phyloP scores from a whole-genome alignment of 495 filamentous ascomycete genomes.

The Cercophora sp. region DNA sequence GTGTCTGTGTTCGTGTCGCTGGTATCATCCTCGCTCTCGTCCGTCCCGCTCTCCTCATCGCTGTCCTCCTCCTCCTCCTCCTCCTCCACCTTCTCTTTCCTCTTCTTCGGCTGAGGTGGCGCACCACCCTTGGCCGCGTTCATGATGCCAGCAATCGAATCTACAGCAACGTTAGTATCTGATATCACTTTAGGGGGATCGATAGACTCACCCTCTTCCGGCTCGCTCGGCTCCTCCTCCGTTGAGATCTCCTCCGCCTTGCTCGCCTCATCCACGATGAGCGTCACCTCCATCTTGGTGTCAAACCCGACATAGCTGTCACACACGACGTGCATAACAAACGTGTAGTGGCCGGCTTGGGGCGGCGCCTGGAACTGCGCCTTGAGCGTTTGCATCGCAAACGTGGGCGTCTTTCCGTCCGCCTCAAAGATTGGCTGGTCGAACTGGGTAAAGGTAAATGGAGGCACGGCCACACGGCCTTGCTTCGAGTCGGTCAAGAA shows the following conservation, averaged over 20 bases:
- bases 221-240: conserved; percentile 94
- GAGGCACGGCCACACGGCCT: conserved; percentile 91
- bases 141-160: conserved; percentile 95
- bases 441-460: conserved; percentile 84
- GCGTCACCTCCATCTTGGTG: conserved; percentile 77
- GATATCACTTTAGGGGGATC: conserved; percentile 7
- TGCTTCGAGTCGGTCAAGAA: conserved; percentile 92
- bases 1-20: conserved; percentile 81
- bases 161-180: conserved; percentile 42
- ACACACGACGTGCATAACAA: conserved; percentile 85
- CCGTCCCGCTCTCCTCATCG: conserved; percentile 83
- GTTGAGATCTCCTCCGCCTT: conserved; percentile 76
- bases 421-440: conserved; percentile 77
- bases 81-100: conserved; percentile 37
- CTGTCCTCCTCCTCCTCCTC: conserved; percentile 60
- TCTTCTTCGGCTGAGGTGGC: conserved; percentile 50
- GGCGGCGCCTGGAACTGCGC: conserved; percentile 97
- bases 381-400: conserved; percentile 89
- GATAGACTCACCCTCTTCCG: conserved; percentile 79
- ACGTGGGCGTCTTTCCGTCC: conserved; percentile 70
- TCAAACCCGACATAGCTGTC: conserved; percentile 95
- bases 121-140: conserved; percentile 68
- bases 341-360: conserved; percentile 85
- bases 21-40: conserved; percentile 72
- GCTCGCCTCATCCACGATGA: conserved; percentile 84